Conservation (phyloP, 2,329 filamentous ascomycete species). For the Nemania diffusa region DNA sequence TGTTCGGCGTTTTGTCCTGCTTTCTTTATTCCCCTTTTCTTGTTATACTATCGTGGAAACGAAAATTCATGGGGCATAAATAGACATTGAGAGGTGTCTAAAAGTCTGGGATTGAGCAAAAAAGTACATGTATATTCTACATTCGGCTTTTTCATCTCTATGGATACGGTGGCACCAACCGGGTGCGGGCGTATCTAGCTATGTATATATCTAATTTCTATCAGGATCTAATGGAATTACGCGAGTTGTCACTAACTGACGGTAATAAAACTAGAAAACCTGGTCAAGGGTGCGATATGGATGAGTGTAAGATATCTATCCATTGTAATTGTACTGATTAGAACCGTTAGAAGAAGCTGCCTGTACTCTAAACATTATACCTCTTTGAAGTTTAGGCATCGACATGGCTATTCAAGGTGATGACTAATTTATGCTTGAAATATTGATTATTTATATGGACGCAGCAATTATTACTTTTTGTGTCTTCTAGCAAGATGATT, state of each 20-base stretch:
- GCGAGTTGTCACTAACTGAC: background rate
- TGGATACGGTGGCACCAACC: constrained; percentile 12
- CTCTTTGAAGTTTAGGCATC: no score
- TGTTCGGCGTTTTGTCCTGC: constrained; percentile 33
- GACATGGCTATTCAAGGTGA: no score
- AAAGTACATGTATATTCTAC: constrained; percentile 26
- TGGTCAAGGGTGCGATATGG: no score
- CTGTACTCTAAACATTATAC: no score
- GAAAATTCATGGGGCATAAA: constrained; percentile 18
- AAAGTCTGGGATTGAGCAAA: constrained; percentile 24
- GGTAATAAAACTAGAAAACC: background rate
- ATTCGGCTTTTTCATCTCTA: constrained; percentile 12
- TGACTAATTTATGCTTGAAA: no score
- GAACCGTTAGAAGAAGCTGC: no score
- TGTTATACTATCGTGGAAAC: constrained; percentile 4
- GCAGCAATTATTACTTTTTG: no score
- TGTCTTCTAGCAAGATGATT: no score
- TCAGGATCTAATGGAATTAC: constrained; percentile 14
- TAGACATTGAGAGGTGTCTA: constrained; percentile 31
- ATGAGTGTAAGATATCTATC: no score
- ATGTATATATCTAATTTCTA: constrained; percentile 26
- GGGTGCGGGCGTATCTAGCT: constrained; percentile 15
- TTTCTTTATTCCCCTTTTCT: constrained; percentile 7
- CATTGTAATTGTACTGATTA: no score
- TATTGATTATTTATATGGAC: no score